A percentile compares a stretch with the other conserved stretches of the same genome.
phyloP scores from a whole-genome alignment of 768 basidiomycete species.

The Mycena crocata region DNA sequence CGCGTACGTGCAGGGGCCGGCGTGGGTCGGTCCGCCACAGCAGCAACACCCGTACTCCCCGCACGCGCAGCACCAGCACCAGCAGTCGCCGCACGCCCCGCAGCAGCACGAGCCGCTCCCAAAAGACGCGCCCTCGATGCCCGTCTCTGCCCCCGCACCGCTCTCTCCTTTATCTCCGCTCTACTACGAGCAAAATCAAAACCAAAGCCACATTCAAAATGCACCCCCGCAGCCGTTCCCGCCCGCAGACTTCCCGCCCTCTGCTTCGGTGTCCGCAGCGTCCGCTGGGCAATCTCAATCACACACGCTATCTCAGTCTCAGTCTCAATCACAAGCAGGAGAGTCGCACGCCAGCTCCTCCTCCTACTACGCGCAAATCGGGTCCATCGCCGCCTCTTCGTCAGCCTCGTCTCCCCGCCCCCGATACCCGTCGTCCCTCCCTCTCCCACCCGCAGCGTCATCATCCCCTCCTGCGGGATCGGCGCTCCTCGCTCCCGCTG shows the following conservation, averaged over 20 bases:
- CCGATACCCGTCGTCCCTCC: not conserved
- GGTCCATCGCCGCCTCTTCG: slow-evolving; percentile 4
- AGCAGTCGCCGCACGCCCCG: not conserved
- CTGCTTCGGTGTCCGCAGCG: not conserved
- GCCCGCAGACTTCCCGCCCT: no score
- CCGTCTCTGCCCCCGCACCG: not conserved
- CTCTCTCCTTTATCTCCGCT: no score
- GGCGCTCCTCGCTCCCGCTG: no score
- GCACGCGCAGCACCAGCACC: not conserved
- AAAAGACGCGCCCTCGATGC: not conserved
- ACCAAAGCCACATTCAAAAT: not conserved
- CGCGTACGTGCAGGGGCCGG: not conserved
- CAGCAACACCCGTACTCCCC: slow-evolving; percentile 21
- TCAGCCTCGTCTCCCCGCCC: slow-evolving; percentile 3
- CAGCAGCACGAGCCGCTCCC: slow-evolving; percentile 13
- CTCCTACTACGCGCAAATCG: slow-evolving; percentile 12
- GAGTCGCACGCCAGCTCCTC: not conserved
- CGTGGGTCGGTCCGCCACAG: not conserved
- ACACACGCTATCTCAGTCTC: no score
- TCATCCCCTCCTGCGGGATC: no score
- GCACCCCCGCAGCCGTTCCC: not conserved
- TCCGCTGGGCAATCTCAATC: no score
- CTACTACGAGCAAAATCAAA: no score
- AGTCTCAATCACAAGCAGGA: no score
- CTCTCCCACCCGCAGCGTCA: not conserved